phyloP scores from a whole-genome alignment of 495 filamentous ascomycete genomes.

The Penicillium silybi region DNA sequence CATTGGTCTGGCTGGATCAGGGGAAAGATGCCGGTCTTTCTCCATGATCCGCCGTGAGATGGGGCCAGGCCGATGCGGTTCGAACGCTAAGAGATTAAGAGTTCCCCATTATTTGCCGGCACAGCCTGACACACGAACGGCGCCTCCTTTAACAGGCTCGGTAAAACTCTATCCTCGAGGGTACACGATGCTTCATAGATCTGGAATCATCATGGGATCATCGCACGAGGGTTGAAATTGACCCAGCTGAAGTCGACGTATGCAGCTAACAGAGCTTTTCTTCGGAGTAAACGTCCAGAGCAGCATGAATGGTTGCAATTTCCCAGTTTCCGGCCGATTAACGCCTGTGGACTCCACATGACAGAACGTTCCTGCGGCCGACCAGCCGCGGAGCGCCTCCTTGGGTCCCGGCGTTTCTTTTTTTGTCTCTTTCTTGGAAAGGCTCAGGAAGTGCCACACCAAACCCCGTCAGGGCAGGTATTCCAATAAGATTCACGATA shows the following conservation, averaged over 20 bases:
- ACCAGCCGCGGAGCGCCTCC: neutral
- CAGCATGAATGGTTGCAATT: conserved; percentile 10
- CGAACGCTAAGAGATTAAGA: conserved; percentile 28
- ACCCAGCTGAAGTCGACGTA: conserved; percentile 6
- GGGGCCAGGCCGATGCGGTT: conserved; percentile 22
- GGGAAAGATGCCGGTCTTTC: conserved; percentile 21
- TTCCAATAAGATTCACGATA: neutral
- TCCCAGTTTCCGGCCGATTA: neutral
- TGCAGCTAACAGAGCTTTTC: conserved; percentile 15
- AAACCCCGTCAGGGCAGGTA: neutral
- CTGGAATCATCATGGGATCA: neutral
- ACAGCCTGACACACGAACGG: conserved; percentile 16
- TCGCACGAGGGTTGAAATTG: neutral
- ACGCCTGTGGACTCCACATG: conserved; percentile 4
- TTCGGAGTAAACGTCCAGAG: conserved; percentile 13
- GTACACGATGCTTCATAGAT: neutral
- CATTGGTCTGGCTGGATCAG: conserved; percentile 23
- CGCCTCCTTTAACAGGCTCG: conserved; percentile 1
- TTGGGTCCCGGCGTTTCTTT: neutral
- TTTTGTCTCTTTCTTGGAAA: neutral
- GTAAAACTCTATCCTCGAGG: conserved; percentile 5
- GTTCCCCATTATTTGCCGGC: conserved; percentile 9
- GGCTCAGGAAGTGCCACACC: neutral
- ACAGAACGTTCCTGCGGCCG: conserved; percentile 8
- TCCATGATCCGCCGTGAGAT: conserved; percentile 23